A percentile compares a stretch with the other conserved stretches of the same genome.
These are phyloP conservation scores for Colletotrichum magnum DNA, from an alignment of 2,329 filamentous ascomycete species.

Conservation along the genomic window DNA sequence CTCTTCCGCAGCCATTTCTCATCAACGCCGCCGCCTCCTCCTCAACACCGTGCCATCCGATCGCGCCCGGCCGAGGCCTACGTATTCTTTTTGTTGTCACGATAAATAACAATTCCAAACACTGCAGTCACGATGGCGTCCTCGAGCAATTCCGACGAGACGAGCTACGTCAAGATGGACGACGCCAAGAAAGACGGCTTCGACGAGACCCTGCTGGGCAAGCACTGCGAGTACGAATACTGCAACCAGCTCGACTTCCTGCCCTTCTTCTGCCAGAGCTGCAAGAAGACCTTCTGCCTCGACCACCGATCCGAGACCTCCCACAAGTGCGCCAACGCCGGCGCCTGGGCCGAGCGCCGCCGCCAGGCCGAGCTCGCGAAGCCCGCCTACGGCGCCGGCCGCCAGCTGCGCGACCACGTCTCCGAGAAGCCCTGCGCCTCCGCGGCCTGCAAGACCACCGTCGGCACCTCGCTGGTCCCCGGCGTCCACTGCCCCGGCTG, in stretches of 20 bases:
- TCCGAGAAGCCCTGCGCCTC: constrained; percentile 78
- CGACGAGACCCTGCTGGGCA: constrained; percentile 88
- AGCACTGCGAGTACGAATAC: constrained; percentile 91
- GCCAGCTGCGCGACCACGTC: constrained; percentile 67
- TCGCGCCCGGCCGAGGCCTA: constrained; percentile 18
- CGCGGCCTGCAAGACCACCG: constrained; percentile 76
- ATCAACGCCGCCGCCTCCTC: constrained; percentile 20
- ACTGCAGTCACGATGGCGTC: constrained; percentile 63
- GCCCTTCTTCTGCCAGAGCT: constrained; percentile 94
- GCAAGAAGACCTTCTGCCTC: constrained; percentile 87
- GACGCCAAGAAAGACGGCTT: constrained; percentile 58
- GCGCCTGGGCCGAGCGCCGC: constrained; percentile 73
- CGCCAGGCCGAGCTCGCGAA: constrained; percentile 68
- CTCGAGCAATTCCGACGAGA: constrained; percentile 60
- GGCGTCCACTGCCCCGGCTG: constrained; percentile 81
- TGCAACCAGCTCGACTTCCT: constrained; percentile 97
- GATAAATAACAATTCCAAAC: constrained; percentile 33
- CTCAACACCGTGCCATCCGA: neutral
- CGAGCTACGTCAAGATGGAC: constrained; percentile 80
- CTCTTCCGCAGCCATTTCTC: constrained; percentile 36
- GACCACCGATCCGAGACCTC: constrained; percentile 91
- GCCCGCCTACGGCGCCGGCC: constrained; percentile 68
- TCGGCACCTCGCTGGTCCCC: constrained; percentile 77
- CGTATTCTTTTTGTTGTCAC: neutral
- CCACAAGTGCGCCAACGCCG: constrained; percentile 76